These are phyloP conservation scores for Colletotrichum gigasporum DNA, from an alignment of 2,329 filamentous ascomycete species.

Conservation along the genomic window DNA sequence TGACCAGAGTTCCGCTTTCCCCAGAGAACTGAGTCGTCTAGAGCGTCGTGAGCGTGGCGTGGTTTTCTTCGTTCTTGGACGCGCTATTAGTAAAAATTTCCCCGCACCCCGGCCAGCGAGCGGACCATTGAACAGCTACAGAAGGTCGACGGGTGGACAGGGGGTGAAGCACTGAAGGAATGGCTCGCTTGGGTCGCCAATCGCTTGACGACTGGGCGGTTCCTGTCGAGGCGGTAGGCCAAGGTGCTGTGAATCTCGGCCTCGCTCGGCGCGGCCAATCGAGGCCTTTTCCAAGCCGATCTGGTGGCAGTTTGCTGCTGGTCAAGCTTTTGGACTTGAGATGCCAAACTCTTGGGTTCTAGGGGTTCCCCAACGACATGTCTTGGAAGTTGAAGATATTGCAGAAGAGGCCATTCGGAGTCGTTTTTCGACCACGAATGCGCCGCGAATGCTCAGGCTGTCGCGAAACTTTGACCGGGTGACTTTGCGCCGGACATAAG, in stretches of 20 bases:
- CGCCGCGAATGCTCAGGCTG: not conserved
- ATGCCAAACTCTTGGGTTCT: slow-evolving; percentile 10
- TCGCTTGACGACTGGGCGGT: slow-evolving; percentile 6
- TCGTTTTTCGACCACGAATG: not conserved
- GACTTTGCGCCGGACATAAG: not conserved
- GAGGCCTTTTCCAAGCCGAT: slow-evolving; percentile 5
- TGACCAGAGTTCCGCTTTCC: slow-evolving; percentile 19
- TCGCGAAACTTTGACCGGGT: not conserved
- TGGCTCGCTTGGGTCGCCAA: slow-evolving; percentile 24
- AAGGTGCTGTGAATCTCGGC: slow-evolving; percentile 23
- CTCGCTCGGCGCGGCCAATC: slow-evolving; percentile 15
- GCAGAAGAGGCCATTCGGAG: not conserved
- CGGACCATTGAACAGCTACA: not conserved
- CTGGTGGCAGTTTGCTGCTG: slow-evolving; percentile 9
- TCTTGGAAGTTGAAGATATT: slow-evolving; percentile 10
- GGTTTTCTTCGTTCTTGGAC: not conserved
- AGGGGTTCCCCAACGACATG: slow-evolving; percentile 7
- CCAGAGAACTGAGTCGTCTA: not conserved
- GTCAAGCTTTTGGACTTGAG: slow-evolving; percentile 22
- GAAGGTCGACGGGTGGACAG: not conserved
- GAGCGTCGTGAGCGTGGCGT: not conserved
- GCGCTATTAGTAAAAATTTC: slow-evolving; percentile 15
- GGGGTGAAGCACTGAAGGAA: slow-evolving; percentile 1
- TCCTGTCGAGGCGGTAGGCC: slow-evolving; percentile 13
- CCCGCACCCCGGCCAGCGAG: slow-evolving; percentile 1